A percentile compares a stretch with the other conserved stretches of the same genome.
phyloP scores from a whole-genome alignment of 1,284 basidiomycete species.

The Flammula alnicola region DNA sequence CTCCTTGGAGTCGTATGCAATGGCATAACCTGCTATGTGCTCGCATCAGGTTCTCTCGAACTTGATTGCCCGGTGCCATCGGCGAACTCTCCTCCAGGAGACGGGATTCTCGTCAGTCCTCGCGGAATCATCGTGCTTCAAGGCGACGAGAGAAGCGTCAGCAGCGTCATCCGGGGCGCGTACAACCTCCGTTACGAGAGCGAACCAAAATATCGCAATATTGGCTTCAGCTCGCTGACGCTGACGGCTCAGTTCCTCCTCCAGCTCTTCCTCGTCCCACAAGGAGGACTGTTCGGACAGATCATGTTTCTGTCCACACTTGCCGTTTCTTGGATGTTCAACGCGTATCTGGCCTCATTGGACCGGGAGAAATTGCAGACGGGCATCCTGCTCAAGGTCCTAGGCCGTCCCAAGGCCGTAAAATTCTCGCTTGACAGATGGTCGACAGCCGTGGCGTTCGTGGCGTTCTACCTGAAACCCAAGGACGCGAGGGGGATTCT shows the following conservation, averaged over 20 bases:
- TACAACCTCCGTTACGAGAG: conserved; percentile 5
- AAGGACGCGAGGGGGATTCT: background rate
- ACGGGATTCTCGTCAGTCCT: conserved; percentile 12
- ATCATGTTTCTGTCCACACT: conserved; percentile 19
- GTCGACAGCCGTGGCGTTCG: conserved; percentile 1
- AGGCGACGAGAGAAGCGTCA: conserved; percentile 12
- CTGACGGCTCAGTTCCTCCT: conserved; percentile 14
- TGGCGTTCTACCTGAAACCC: background rate
- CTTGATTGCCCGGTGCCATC: conserved; percentile 16
- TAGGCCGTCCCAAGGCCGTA: background rate
- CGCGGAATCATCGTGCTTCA: conserved; percentile 13
- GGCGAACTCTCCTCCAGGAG: conserved; percentile 15
- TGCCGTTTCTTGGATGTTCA: conserved; percentile 18
- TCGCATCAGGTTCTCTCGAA: conserved; percentile 18
- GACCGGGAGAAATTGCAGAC: conserved; percentile 18
- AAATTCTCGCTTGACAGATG: background rate
- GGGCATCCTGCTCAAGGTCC: conserved; percentile 6
- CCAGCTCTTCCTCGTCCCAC: conserved; percentile 22
- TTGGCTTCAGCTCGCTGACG: conserved; percentile 13
- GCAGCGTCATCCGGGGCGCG: conserved; percentile 11
- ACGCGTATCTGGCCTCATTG: conserved; percentile 15
- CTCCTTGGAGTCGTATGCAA: conserved; percentile 17
- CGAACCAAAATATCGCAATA: conserved; percentile 10
- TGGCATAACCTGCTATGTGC: conserved; percentile 19
- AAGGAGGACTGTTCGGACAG: conserved; percentile 16